A percentile compares a stretch with the other conserved stretches of the same genome.
Evolutionary conservation across 176 grass and related monocot genomes (phyloP).

Genomic region (Chrysopogon serrulatus): DNA sequence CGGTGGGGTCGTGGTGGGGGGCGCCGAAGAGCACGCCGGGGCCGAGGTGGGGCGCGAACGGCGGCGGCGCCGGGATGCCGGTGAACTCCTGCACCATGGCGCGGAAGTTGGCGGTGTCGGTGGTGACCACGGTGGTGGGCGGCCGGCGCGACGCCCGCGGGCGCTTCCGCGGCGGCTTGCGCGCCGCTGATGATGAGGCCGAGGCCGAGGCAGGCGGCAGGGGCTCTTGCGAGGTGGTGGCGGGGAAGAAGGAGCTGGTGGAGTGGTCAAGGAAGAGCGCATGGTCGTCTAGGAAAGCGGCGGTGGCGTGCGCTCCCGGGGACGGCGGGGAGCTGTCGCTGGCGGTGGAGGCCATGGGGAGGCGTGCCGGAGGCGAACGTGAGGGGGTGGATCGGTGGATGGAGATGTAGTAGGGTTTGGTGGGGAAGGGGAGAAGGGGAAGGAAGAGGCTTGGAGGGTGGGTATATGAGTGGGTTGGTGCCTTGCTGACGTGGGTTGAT

Average conservation of each 20-base stretch:
- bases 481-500: background rate
- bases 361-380: background rate
- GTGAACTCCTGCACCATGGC: constrained; percentile 97
- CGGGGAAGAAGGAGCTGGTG: background rate
- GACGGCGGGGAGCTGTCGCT: background rate
- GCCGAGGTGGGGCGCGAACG: constrained; percentile 41
- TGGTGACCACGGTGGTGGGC: constrained; percentile 68
- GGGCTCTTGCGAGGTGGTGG: background rate
- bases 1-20: background rate
- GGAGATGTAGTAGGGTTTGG: constrained; percentile 20
- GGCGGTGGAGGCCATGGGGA: constrained; percentile 21
- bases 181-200: background rate
- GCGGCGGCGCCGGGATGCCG: constrained; percentile 59
- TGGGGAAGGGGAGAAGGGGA: background rate
- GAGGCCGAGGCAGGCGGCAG: background rate
- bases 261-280: constrained; percentile 23
- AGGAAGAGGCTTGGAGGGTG: background rate
- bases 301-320: background rate
- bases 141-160: constrained; percentile 57
- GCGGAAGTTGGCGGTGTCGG: constrained; percentile 74
- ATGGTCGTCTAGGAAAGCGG: background rate
- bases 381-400: background rate
- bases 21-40: constrained; percentile 17
- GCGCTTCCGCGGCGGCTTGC: constrained; percentile 42
- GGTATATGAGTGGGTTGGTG: constrained; percentile 1